Evolutionary conservation across 495 filamentous ascomycete species (phyloP), one percentile per base, ranked within the genome.

Genomic region (Neurospora sp.): DNA sequence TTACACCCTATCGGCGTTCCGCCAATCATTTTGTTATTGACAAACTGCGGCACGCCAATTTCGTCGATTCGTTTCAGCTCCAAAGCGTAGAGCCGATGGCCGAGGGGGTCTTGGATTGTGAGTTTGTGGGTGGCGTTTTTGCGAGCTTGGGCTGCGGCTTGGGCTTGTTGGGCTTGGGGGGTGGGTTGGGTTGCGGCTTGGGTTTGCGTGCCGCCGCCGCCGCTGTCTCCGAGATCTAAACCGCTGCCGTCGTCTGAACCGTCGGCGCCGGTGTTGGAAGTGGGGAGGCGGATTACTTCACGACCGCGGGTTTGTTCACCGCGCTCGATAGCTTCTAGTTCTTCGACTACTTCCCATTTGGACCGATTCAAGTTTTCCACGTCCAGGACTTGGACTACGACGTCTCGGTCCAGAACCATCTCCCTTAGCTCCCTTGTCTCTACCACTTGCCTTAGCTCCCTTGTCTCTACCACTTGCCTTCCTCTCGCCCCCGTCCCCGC

Each of bases 281-380:
- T 31, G 31, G 31, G 35, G 10, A 92, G 87, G 3, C 95, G 87
- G 18, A 99, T 89, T 31, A 98, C 88, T 81, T 98, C 93, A 8
- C 94, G 80, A 1, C 96, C 96, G 37, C 91, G 87, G 11, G 90
- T 92, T 42, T 87, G 88, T 81, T 98, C 96, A 3, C 95, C 95
- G 9, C 94, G 86, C 79, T 94, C 92, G 10, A 89, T 83, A 62
- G 92, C 89, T 80, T 99, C 96, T 35, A 98, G 85, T 27, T 89
- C 89, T 77, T 98, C 94, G 46, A 97, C 88, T 77, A 97, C 92
- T 76, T 91, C 90, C 92, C 94, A 94, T 27, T 90, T 85, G n/a
- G n/a, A 7, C 7, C 42, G 8, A 16, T 89, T 87, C 48, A 98
- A 85, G 77, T 97, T 94, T 77, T 94, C 92, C 20, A 98, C 86